A percentile compares a stretch with the other conserved stretches of the same genome.
Evolutionary conservation across 345 rosid genomes (phyloP).

Genomic region (Populus alba): DNA sequence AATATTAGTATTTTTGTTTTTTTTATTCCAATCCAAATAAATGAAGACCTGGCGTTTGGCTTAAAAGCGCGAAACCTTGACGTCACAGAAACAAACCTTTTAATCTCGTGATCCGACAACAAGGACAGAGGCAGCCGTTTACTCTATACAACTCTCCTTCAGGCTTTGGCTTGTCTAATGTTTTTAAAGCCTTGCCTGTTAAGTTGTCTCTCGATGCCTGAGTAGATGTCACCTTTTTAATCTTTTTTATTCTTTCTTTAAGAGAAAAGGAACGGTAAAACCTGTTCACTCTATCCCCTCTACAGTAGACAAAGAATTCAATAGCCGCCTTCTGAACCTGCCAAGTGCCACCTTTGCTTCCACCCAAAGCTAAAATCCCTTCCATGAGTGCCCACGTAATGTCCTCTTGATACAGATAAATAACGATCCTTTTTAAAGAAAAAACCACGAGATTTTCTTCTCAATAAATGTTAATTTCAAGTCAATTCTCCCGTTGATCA

Average conservation of each 20-base stretch:
- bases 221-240: neutral
- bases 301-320: constrained; percentile 12
- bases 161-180: neutral
- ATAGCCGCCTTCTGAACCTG: constrained; percentile 29
- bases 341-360: constrained; percentile 14
- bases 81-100: neutral
- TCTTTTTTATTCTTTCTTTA: neutral
- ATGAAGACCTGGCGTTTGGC: neutral
- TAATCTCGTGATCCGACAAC: constrained; percentile 9
- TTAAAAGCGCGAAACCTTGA: neutral
- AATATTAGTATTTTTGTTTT: neutral
- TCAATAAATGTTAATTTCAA: no score
- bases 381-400: constrained; percentile 6
- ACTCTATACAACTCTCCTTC: neutral
- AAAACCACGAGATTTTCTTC: constrained; percentile 8
- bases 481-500: no score
- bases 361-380: neutral
- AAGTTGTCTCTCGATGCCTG: neutral
- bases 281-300: neutral
- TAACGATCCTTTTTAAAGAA: constrained; percentile 37
- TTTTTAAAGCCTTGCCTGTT: neutral
- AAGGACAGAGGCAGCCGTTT: constrained; percentile 23
- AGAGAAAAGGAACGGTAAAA: neutral
- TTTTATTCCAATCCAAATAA: neutral
- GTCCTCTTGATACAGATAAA: constrained; percentile 23